Conservation (phyloP, 345 rosid species). For the Conringia planisiliqua region DNA sequence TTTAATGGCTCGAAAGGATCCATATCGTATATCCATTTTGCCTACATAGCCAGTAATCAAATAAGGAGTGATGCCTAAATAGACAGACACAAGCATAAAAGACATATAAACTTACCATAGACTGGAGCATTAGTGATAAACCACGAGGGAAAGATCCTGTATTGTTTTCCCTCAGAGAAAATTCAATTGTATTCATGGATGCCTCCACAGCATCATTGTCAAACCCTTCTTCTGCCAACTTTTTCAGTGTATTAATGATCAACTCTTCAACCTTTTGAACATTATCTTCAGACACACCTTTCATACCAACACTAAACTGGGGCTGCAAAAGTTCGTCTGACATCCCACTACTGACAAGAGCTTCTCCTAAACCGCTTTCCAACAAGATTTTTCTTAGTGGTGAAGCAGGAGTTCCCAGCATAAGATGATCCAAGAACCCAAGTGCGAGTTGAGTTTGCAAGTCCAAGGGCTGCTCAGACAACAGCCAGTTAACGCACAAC, state of each 20-base stretch:
- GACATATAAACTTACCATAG: slow-evolving; percentile 50
- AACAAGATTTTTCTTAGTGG: slow-evolving; percentile 86
- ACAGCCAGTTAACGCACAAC: slow-evolving; percentile 93
- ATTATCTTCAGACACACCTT: slow-evolving; percentile 75
- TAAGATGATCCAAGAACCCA: slow-evolving; percentile 88
- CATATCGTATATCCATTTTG: slow-evolving; percentile 98
- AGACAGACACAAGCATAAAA: background rate
- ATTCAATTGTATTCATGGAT: slow-evolving; percentile 97
- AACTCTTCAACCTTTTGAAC: slow-evolving; percentile 78
- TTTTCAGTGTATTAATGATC: slow-evolving; percentile 62
- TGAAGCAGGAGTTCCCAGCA: slow-evolving; percentile 97
- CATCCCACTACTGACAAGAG: slow-evolving; percentile 85
- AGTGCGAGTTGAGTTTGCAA: slow-evolving; percentile 85
- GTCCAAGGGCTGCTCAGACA: slow-evolving; percentile 80
- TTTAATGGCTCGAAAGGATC: slow-evolving; percentile 95
- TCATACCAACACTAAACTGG: slow-evolving; percentile 88
- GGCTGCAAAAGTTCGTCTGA: slow-evolving; percentile 96
- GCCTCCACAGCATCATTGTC: slow-evolving; percentile 91
- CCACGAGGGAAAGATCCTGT: slow-evolving; percentile 99
- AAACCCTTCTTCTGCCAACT: slow-evolving; percentile 86
- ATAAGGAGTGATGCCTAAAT: slow-evolving; percentile 12
- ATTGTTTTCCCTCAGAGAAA: slow-evolving; percentile 94
- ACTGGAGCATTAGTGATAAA: slow-evolving; percentile 88
- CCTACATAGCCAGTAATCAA: slow-evolving; percentile 42
- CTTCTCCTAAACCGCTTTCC: slow-evolving; percentile 96